Conservation (phyloP, 108 stramenopile species). For the Hondaea fermentalgiana region DNA sequence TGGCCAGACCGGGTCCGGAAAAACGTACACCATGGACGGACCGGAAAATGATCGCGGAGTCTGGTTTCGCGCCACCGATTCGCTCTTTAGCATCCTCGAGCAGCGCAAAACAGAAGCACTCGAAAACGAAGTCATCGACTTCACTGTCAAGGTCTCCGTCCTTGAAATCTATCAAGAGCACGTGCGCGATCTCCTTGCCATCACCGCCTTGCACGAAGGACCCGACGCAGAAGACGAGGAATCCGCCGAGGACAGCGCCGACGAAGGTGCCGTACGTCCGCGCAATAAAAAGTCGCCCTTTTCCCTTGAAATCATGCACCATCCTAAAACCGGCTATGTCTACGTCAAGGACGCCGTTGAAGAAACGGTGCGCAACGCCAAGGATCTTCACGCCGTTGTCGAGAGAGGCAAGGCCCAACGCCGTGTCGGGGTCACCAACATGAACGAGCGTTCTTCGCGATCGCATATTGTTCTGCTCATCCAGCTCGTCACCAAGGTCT, state of each 20-base stretch:
- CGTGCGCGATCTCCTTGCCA: conserved; percentile 23
- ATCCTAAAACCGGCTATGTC: conserved; percentile 25
- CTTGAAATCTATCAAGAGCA: conserved; percentile 34
- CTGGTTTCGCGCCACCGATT: conserved; percentile 32
- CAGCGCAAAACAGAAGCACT: conserved; percentile 35
- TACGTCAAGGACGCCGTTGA: conserved; percentile 52
- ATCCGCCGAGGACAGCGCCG: neutral
- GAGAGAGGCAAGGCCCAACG: conserved; percentile 64
- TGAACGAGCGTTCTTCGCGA: conserved; percentile 68
- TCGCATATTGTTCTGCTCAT: conserved; percentile 73
- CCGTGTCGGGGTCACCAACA: conserved; percentile 60
- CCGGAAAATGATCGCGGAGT: neutral
- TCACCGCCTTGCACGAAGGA: neutral
- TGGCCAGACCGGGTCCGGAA: conserved; percentile 63
- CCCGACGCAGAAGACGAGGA: neutral
- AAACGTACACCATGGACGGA: conserved; percentile 36
- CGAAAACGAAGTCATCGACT: neutral
- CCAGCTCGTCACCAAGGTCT: conserved; percentile 55
- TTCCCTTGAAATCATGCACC: conserved; percentile 31
- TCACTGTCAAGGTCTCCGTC: neutral
- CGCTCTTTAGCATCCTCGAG: conserved; percentile 50
- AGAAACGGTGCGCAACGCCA: conserved; percentile 54
- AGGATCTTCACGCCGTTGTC: conserved; percentile 61
- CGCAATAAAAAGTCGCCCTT: conserved; percentile 18
- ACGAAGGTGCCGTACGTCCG: neutral